Evolutionary conservation across 257 asterid genomes (phyloP).

Genomic region (Solanum raphanifolium): DNA sequence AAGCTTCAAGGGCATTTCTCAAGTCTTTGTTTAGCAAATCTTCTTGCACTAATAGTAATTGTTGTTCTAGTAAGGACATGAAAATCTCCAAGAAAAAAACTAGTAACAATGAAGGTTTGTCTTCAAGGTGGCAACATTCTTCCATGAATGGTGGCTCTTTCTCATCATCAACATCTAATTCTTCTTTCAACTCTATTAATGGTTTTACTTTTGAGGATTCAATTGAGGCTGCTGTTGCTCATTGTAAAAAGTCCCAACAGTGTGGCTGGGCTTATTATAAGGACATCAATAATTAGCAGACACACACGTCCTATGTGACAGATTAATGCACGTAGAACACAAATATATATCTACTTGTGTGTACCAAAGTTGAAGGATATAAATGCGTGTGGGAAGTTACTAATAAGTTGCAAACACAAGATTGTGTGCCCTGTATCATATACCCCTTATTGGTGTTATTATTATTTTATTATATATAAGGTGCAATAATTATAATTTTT

Average conservation of each 20-base stretch:
- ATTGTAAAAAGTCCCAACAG: conserved; percentile 40
- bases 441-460: background rate
- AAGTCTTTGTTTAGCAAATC: conserved; percentile 9
- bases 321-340: background rate
- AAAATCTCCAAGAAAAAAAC: background rate
- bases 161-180: conserved; percentile 17
- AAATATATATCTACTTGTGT: too few relatives aligned
- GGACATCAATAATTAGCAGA: background rate
- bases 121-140: background rate
- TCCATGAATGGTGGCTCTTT: background rate
- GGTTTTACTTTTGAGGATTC: conserved; percentile 30
- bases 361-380: too few relatives aligned
- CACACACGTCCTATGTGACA: background rate
- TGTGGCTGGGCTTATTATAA: background rate
- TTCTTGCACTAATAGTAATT: background rate
- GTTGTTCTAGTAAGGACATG: background rate
- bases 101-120: background rate
- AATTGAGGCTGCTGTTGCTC: conserved; percentile 59
- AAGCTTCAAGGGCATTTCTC: conserved; percentile 4
- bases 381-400: too few relatives aligned
- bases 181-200: conserved; percentile 20
- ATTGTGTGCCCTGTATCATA: background rate
- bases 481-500: background rate
- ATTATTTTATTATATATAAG: background rate
- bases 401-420: background rate